Base-by-base conservation (phyloP, 2,329 filamentous ascomycete genomes). In the Knufia petricola region DNA sequence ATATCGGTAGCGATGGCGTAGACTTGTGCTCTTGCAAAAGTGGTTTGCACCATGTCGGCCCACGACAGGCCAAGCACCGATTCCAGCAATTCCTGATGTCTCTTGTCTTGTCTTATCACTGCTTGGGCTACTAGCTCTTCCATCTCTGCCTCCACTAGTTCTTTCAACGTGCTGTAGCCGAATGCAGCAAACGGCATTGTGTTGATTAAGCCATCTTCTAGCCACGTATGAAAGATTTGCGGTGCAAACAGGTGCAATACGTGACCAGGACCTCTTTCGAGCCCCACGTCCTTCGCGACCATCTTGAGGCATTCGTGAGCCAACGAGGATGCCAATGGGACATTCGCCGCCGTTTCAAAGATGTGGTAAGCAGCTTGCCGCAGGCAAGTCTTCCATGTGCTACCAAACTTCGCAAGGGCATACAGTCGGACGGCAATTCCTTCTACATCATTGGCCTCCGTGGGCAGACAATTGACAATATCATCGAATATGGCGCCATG, bases 221-320 rank as follows among this genome's bases (percentile, higher is more conserved):
- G 77, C 90, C 89, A 98, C 0, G 88, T 95, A 61, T 87, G 95
- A 2, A 96, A 70, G 4, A 98, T 73, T 60, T 98, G 92, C 1
- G 89, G 81, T 4, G 87, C 82, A 61, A 96, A 98, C 0, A 96
- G 71, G 4, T 72, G 71, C 61, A 98, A 95, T 1, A 99, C 69
- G 28, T 82, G 76, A 57, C 75, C 78, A 0, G 87, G 73, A 38
- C 79, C 78, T 20, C 73, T 65, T 10, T 21, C 31, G 19, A 96
- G 74, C 0, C 74, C 67, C 28, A 95, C 74, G 0, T 75, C 73
- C 10, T 63, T 66, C 3, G 89, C 79, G 26, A 95, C 80, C 10
- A 76, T 71, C 3, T 65, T 63, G 37, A 95, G 72, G 57, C 87
- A 94, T 45, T 76, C 76, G 48, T 77, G 78, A 1, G 90, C 89